A percentile compares a stretch with the other conserved stretches of the same genome.
These are phyloP conservation scores for Flaveria trinervia DNA, from an alignment of 129 eudicot genomes.

Conservation along the genomic window DNA sequence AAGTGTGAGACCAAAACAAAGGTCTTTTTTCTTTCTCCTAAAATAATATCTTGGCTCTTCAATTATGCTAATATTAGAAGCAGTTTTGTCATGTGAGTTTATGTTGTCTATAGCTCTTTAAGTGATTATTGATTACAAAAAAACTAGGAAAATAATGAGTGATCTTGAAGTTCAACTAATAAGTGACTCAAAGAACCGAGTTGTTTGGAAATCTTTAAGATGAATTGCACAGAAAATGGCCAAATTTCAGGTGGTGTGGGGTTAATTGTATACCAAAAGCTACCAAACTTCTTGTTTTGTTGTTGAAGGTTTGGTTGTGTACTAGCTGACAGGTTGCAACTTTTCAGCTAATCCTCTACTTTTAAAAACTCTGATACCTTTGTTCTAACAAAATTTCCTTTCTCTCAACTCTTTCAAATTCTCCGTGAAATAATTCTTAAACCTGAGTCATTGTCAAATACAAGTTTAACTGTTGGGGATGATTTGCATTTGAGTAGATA, in stretches of 20 bases:
- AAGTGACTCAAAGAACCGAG: neutral
- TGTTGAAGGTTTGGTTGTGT: neutral
- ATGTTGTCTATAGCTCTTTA: neutral
- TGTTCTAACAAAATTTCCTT: neutral
- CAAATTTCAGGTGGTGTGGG: neutral
- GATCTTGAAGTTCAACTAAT: neutral
- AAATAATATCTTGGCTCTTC: neutral
- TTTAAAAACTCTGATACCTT: neutral
- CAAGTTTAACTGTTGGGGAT: neutral
- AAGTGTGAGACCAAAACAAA: conserved; percentile 90
- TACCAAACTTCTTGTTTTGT: neutral
- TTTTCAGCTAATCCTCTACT: neutral
- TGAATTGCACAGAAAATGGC: neutral
- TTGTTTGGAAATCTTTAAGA: neutral
- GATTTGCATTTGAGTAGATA: neutral
- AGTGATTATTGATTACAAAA: neutral
- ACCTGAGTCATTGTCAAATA: neutral
- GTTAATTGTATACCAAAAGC: neutral
- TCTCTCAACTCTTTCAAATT: neutral
- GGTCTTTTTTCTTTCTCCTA: conserved; percentile 35
- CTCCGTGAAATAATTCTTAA: neutral
- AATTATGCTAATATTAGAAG: neutral
- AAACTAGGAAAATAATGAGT: neutral
- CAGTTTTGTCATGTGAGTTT: neutral
- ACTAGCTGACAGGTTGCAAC: neutral